Evolutionary conservation across 805 yeast genomes (phyloP).

Genomic region (Schizosaccharomyces japonicus): DNA sequence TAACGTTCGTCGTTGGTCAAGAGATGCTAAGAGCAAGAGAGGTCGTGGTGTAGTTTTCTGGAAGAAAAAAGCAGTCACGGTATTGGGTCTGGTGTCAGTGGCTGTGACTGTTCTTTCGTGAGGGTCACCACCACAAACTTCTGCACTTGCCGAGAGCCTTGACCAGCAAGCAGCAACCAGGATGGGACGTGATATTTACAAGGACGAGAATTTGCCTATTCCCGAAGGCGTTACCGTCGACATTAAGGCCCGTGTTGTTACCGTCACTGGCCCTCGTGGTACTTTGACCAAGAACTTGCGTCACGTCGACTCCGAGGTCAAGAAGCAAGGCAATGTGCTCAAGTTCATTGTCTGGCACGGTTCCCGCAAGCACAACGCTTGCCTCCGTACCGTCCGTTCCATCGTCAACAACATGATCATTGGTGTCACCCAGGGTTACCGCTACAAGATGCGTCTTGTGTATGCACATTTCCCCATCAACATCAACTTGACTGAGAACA

Average conservation of each 20-base stretch:
- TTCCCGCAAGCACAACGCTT: constrained; percentile 99
- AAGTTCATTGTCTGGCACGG: constrained; percentile 91
- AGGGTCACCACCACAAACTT: not conserved
- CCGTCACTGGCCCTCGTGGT: constrained; percentile 97
- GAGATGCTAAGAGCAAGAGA: not conserved
- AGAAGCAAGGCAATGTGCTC: constrained; percentile 45
- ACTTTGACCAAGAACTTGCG: constrained; percentile 66
- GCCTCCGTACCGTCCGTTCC: constrained; percentile 95
- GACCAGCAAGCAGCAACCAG: not conserved
- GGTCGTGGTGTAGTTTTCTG: not conserved
- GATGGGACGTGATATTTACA: constrained; percentile 5
- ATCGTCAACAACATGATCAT: constrained; percentile 79
- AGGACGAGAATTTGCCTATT: constrained; percentile 5
- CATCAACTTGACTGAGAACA: constrained; percentile 69
- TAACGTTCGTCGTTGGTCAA: constrained; percentile 4
- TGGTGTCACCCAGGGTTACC: constrained; percentile 80
- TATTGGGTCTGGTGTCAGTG: not conserved
- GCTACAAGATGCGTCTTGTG: constrained; percentile 98
- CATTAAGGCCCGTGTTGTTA: constrained; percentile 75
- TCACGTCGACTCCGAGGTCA: constrained; percentile 86
- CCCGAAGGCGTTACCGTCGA: constrained; percentile 38
- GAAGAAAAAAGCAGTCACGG: constrained; percentile 1
- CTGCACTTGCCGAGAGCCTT: not conserved
- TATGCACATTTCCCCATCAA: constrained; percentile 99
- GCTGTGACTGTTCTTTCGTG: not conserved